phyloP scores from a whole-genome alignment of 306 rosid species.

The Vicia faba region DNA sequence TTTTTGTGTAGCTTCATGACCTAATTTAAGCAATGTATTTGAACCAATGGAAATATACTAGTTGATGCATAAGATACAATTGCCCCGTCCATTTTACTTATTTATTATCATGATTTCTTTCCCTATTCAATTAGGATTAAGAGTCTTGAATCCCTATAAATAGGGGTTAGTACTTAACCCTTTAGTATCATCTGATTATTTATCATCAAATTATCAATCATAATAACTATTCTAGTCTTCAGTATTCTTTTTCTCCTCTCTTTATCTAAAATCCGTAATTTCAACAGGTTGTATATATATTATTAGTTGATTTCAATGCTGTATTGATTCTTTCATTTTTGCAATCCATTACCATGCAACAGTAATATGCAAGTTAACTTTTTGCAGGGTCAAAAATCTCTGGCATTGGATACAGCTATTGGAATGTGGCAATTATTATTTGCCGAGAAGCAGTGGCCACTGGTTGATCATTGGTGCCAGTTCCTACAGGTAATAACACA shows the following conservation, averaged over 20 bases:
- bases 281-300: constrained; percentile 3
- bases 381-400: constrained; percentile 95
- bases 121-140: neutral
- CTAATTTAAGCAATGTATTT: constrained; percentile 6
- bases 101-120: neutral
- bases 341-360: neutral
- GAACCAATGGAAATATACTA: neutral
- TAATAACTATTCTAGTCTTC: neutral
- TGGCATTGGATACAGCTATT: constrained; percentile 98
- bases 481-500: constrained; percentile 77
- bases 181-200: neutral
- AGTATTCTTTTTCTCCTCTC: neutral
- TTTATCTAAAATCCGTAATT: neutral
- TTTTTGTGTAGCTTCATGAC: constrained; percentile 15
- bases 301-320: neutral
- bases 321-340: constrained; percentile 9
- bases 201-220: neutral
- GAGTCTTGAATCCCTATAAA: neutral
- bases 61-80: neutral
- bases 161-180: neutral
- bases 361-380: neutral
- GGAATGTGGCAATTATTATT: constrained; percentile 99
- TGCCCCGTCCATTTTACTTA: neutral
- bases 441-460: constrained; percentile 97
- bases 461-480: constrained; percentile 97